These are phyloP conservation scores for Strobilomyces echinocephalus DNA, from an alignment of 768 basidiomycete genomes.

Conservation along the genomic window DNA sequence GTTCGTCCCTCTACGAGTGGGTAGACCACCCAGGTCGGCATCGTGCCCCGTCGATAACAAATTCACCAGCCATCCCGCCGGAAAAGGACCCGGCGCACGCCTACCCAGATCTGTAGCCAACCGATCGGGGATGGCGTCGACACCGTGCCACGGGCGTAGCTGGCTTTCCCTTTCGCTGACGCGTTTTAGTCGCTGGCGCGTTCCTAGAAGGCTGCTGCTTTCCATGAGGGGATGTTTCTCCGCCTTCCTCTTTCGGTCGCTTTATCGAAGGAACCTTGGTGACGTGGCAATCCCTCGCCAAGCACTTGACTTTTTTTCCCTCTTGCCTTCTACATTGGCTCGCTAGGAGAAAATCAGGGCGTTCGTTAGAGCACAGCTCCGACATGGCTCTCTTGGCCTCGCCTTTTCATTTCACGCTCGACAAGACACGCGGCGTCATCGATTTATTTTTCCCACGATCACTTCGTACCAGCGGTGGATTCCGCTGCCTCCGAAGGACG, in stretches of 20 bases:
- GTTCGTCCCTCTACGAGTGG: background rate
- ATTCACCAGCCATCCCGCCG: background rate
- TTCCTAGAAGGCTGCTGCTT: constrained; percentile 18
- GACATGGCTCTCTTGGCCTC: constrained; percentile 5
- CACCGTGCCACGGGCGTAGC: constrained; percentile 5
- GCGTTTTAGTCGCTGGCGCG: constrained; percentile 9
- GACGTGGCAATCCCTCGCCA: constrained; percentile 25
- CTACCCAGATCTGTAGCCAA: constrained; percentile 10
- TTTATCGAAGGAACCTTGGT: constrained; percentile 24
- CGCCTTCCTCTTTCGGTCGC: constrained; percentile 23
- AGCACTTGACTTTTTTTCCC: constrained; percentile 16
- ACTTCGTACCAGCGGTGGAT: constrained; percentile 26
- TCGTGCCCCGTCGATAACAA: background rate
- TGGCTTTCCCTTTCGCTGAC: constrained; percentile 9
- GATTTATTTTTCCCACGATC: constrained; percentile 30
- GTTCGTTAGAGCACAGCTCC: constrained; percentile 20
- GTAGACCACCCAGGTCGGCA: background rate
- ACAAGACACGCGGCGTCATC: constrained; percentile 10
- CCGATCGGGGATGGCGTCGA: constrained; percentile 8
- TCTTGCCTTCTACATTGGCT: constrained; percentile 1
- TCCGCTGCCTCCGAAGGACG: constrained; percentile 28
- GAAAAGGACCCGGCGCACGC: constrained; percentile 3
- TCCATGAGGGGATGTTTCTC: constrained; percentile 27
- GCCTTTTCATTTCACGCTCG: constrained; percentile 3
- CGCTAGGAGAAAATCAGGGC: constrained; percentile 29